Evolutionary conservation across 768 basidiomycete genomes (phyloP), one percentile per base, ranked within the genome.

Genomic region (Ramaria sp.): DNA sequence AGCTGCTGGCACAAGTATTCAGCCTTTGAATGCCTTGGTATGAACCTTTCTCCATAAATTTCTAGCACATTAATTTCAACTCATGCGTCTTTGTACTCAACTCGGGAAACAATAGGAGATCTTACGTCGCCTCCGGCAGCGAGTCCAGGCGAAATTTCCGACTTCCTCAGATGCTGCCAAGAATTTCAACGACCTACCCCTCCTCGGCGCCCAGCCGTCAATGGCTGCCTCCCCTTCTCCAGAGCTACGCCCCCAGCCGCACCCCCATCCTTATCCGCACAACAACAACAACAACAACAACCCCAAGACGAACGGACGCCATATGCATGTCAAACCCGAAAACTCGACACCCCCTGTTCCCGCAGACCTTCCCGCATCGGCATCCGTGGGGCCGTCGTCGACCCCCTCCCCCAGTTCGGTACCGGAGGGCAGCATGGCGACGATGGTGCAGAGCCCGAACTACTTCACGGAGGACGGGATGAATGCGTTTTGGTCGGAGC

Each of bases 1-100:
- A 27, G 24, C 51, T 16, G 38, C 51, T 16, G 51, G 30, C 12
- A 43, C 41, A 8, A 41, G 38, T n/a, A 27, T 52, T 15, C 51
- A 52, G 39, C 51, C 51, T 30, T 28, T 30, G 16, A 39, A 41
- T 42, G 51, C 51, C 18, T 43, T 41, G 51, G 51, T 52, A 28
- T 42, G 38, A n/a, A 39, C 13, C 16, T 41, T 37, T 37, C 1
- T 13, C 12, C 15, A 8, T 5, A 25, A 15, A 7, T 52, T 39
- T 12, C 20, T 20, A 12, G 36, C 32, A 16, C 7, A 20, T 8
- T 24, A 39, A n/a, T 3, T n/a, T 10, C n/a, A n/a, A n/a, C n/a
- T n/a, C n/a, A n/a, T n/a, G n/a, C n/a, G n/a, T n/a, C n/a, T n/a
- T n/a, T n/a, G n/a, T n/a, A n/a, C n/a, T n/a, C n/a, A n/a, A n/a